A percentile compares a stretch with the other conserved stretches of the same genome.
Conservation (phyloP, 768 basidiomycete genomes). For the Collybia sordida region DNA sequence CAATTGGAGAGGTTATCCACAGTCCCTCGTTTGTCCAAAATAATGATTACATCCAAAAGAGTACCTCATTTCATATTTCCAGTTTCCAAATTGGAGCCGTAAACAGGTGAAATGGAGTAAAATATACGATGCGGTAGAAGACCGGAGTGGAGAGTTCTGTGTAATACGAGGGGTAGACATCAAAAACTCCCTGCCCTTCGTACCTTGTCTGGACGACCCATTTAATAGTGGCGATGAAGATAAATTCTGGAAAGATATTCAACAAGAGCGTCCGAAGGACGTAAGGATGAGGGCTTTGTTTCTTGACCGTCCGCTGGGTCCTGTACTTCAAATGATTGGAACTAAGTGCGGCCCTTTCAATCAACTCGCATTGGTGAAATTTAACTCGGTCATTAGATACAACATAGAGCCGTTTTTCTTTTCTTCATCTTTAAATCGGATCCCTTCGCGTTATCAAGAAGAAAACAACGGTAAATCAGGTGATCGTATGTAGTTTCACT, state of each 20-base stretch:
- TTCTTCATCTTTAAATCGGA: constrained; percentile 40
- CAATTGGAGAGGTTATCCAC: constrained; percentile 35
- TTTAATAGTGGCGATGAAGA: constrained; percentile 16
- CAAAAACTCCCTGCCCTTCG: constrained; percentile 3
- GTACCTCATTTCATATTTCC: not conserved
- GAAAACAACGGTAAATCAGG: constrained; percentile 18
- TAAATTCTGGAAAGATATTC: constrained; percentile 27
- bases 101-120: constrained; percentile 31
- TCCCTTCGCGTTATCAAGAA: constrained; percentile 43
- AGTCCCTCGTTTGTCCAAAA: constrained; percentile 19
- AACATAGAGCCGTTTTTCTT: constrained; percentile 45
- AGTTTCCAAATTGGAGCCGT: constrained; percentile 41
- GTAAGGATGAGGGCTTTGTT: constrained; percentile 33
- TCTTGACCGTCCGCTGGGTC: constrained; percentile 30
- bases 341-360: constrained; percentile 23
- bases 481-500: constrained; percentile 32
- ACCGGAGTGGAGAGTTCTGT: constrained; percentile 2
- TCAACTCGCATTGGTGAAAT: not conserved
- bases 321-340: constrained; percentile 35
- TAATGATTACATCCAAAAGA: not conserved
- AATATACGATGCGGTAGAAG: constrained; percentile 21
- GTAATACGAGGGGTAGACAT: constrained; percentile 8
- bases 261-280: constrained; percentile 18
- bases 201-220: constrained; percentile 1
- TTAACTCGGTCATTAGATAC: constrained; percentile 23